phyloP scores from a whole-genome alignment of 2,329 filamentous ascomycete species.

The Penicillium sp. region DNA sequence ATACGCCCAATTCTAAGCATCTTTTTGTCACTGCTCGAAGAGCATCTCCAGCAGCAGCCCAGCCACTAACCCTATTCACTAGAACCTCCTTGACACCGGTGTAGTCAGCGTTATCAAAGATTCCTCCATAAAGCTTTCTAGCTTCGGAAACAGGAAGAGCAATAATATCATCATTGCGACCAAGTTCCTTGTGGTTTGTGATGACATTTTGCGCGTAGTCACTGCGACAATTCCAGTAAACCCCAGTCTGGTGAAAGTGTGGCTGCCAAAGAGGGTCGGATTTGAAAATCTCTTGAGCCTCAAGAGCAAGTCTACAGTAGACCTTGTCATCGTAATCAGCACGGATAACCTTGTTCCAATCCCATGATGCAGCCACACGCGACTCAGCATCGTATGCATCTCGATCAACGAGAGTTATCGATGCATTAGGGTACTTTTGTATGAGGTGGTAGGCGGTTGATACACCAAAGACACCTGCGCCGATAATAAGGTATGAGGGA shows the following conservation, averaged over 20 bases:
- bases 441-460: slow-evolving; percentile 31
- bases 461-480: slow-evolving; percentile 29
- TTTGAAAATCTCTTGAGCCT: slow-evolving; percentile 34
- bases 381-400: slow-evolving; percentile 37
- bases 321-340: slow-evolving; percentile 31
- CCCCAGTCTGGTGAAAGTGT: slow-evolving; percentile 53
- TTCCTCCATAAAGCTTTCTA: slow-evolving; percentile 54
- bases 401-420: slow-evolving; percentile 26
- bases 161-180: slow-evolving; percentile 46
- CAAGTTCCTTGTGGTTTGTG: slow-evolving; percentile 51
- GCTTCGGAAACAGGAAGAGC: slow-evolving; percentile 54
- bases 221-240: slow-evolving; percentile 49
- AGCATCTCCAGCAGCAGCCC: slow-evolving; percentile 61
- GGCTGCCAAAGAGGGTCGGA: slow-evolving; percentile 35
- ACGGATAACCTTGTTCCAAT: slow-evolving; percentile 32
- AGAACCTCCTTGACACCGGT: slow-evolving; percentile 56
- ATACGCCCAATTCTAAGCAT: slow-evolving; percentile 56
- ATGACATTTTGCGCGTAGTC: slow-evolving; percentile 51
- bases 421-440: slow-evolving; percentile 29
- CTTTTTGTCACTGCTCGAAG: slow-evolving; percentile 55
- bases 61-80: slow-evolving; percentile 61
- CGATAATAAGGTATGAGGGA: slow-evolving; percentile 28
- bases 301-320: slow-evolving; percentile 27
- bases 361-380: slow-evolving; percentile 32
- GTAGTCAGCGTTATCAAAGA: slow-evolving; percentile 62